Evolutionary conservation across 768 basidiomycete species (phyloP).

Genomic region (Strobilomyces confusus): DNA sequence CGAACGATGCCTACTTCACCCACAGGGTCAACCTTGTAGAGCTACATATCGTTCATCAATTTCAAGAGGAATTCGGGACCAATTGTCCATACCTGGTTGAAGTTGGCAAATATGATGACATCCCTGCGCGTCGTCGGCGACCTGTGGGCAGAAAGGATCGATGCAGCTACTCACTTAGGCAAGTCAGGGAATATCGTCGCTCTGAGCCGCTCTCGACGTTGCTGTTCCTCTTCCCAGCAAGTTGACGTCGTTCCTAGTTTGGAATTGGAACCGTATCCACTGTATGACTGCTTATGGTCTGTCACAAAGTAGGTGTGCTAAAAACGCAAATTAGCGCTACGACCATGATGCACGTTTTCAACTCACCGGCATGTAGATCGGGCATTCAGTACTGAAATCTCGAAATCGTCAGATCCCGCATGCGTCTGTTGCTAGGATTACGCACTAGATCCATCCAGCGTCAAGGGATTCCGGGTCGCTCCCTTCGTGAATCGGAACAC

Average conservation of each 20-base stretch:
- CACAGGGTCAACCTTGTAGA: slow-evolving; percentile 46
- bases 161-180: slow-evolving; percentile 30
- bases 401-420: slow-evolving; percentile 3
- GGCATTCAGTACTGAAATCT: slow-evolving; percentile 37
- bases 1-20: slow-evolving; percentile 1
- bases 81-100: slow-evolving; percentile 42
- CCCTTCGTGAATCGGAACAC: slow-evolving; percentile 35
- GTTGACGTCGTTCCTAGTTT: slow-evolving; percentile 14
- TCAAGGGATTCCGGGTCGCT: slow-evolving; percentile 38
- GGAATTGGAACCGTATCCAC: slow-evolving; percentile 13
- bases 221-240: slow-evolving; percentile 39
- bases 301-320: slow-evolving; percentile 48
- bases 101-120: slow-evolving; percentile 48
- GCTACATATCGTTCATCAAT: slow-evolving; percentile 22
- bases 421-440: slow-evolving; percentile 4
- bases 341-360: neutral
- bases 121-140: slow-evolving; percentile 28
- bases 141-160: neutral
- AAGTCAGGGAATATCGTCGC: slow-evolving; percentile 41
- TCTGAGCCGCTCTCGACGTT: slow-evolving; percentile 36
- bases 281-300: slow-evolving; percentile 46
- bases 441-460: slow-evolving; percentile 44
- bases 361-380: slow-evolving; percentile 45
- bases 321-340: neutral
- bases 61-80: neutral